phyloP scores from a whole-genome alignment of 805 yeast species.

The Saccharomyces mikatae region DNA sequence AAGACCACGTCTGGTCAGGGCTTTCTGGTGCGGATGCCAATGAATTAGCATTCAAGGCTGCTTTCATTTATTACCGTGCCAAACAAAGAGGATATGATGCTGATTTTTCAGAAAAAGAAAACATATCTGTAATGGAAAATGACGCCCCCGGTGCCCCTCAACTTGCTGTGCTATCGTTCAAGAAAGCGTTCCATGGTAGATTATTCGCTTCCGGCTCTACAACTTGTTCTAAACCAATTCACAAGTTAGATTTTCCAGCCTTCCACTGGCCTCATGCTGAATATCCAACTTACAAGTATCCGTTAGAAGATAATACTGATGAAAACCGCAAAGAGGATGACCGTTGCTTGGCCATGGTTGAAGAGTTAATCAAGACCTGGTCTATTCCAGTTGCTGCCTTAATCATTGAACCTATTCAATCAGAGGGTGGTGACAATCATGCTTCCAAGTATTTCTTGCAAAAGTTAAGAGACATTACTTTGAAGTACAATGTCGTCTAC shows the following conservation, averaged over 20 bases:
- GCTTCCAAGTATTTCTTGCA: conserved; percentile 56
- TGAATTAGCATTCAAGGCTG: conserved; percentile 65
- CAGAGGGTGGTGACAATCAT: conserved; percentile 74
- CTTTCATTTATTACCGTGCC: conserved; percentile 55
- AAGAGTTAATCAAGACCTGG: conserved; percentile 60
- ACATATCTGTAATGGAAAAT: conserved; percentile 67
- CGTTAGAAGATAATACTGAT: conserved; percentile 57
- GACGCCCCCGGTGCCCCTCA: conserved; percentile 85
- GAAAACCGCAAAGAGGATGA: conserved; percentile 71
- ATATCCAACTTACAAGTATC: conserved; percentile 79
- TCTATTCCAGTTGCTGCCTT: conserved; percentile 76
- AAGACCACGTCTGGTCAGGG: conserved; percentile 54
- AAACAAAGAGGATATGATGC: conserved; percentile 49
- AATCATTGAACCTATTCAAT: conserved; percentile 79
- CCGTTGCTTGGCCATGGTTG: conserved; percentile 71
- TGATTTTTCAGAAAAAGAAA: conserved; percentile 64
- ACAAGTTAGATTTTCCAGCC: conserved; percentile 86
- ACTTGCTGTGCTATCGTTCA: conserved; percentile 76
- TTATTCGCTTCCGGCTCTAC: conserved; percentile 84
- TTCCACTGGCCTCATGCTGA: conserved; percentile 97
- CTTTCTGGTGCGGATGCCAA: conserved; percentile 63
- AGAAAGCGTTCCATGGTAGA: conserved; percentile 90
- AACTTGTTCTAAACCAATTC: conserved; percentile 91
- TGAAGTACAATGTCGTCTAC: conserved; percentile 48
- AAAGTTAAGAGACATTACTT: conserved; percentile 51